These are phyloP conservation scores for Acanthamoeba culbertsoni DNA, from an alignment of 208 protist species.

Conservation along the genomic window DNA sequence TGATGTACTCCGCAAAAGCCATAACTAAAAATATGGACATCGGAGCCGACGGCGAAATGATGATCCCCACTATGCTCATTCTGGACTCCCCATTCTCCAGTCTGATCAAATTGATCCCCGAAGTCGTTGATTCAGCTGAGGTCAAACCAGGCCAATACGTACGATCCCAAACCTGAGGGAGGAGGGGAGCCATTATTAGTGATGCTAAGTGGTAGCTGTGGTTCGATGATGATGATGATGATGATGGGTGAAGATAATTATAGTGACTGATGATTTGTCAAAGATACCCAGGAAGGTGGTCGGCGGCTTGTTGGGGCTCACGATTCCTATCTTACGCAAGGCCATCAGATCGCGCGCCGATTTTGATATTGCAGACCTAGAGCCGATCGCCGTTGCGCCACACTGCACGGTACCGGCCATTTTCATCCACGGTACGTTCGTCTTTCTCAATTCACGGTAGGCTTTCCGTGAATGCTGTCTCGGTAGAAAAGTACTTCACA, in stretches of 20 bases:
- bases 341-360: neutral
- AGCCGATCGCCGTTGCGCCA: neutral
- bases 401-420: neutral
- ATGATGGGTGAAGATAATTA: too few species aligned
- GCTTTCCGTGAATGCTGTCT: neutral
- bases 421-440: neutral
- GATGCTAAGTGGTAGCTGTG: too few species aligned
- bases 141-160: slow-evolving; percentile 16
- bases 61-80: neutral
- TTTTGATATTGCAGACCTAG: slow-evolving; percentile 24
- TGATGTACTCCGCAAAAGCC: slow-evolving; percentile 24
- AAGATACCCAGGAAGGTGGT: slow-evolving; percentile 28
- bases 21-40: neutral
- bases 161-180: neutral
- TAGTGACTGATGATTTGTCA: too few species aligned
- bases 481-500: neutral
- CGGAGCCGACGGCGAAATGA: neutral
- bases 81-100: slow-evolving; percentile 37
- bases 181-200: too few species aligned
- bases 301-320: neutral
- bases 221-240: too few species aligned
- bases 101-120: slow-evolving; percentile 8
- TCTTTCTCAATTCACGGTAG: neutral
- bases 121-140: slow-evolving; percentile 6
- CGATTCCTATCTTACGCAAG: slow-evolving; percentile 14